phyloP scores from a whole-genome alignment of 2,329 filamentous ascomycete genomes.

The Zasmidium angulare region DNA sequence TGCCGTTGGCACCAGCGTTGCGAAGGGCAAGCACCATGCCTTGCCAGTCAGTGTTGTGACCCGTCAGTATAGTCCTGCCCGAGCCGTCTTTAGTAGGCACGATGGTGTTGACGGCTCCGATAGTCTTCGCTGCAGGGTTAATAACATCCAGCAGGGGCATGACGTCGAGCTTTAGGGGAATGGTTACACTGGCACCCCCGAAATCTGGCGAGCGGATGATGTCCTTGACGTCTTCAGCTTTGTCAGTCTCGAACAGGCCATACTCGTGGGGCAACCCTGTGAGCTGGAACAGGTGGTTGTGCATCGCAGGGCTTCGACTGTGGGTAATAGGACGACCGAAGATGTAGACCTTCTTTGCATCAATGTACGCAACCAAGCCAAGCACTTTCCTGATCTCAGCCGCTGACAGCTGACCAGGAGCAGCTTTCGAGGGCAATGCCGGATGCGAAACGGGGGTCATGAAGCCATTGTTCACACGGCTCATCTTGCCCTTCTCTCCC shows the following conservation, averaged over 20 bases:
- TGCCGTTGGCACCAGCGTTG: slow-evolving; percentile 60
- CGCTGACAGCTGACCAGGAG: slow-evolving; percentile 89
- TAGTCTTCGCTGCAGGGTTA: slow-evolving; percentile 72
- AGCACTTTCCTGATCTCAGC: slow-evolving; percentile 80
- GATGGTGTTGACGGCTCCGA: slow-evolving; percentile 95
- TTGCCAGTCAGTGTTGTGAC: slow-evolving; percentile 94
- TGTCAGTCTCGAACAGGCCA: slow-evolving; percentile 69
- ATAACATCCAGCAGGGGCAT: slow-evolving; percentile 78
- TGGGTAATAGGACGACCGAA: slow-evolving; percentile 82
- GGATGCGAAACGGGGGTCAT: slow-evolving; percentile 94
- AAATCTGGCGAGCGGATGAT: slow-evolving; percentile 73
- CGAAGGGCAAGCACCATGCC: slow-evolving; percentile 83
- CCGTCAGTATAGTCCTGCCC: slow-evolving; percentile 57
- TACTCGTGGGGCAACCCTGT: slow-evolving; percentile 86
- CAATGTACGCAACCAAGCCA: slow-evolving; percentile 74
- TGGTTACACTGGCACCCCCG: slow-evolving; percentile 92
- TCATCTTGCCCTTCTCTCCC: slow-evolving; percentile 83
- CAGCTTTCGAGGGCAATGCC: slow-evolving; percentile 84
- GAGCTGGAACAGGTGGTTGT: slow-evolving; percentile 78
- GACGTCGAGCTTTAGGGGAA: slow-evolving; percentile 88
- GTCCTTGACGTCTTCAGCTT: slow-evolving; percentile 59
- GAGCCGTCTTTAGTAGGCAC: slow-evolving; percentile 55
- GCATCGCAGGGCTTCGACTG: slow-evolving; percentile 82
- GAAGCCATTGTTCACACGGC: slow-evolving; percentile 85
- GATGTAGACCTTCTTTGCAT: slow-evolving; percentile 75